A percentile compares a stretch with the other conserved stretches of the same genome.
Evolutionary conservation across 176 grass and related monocot genomes (phyloP).

Genomic region (Eremochloa ophiuroides): DNA sequence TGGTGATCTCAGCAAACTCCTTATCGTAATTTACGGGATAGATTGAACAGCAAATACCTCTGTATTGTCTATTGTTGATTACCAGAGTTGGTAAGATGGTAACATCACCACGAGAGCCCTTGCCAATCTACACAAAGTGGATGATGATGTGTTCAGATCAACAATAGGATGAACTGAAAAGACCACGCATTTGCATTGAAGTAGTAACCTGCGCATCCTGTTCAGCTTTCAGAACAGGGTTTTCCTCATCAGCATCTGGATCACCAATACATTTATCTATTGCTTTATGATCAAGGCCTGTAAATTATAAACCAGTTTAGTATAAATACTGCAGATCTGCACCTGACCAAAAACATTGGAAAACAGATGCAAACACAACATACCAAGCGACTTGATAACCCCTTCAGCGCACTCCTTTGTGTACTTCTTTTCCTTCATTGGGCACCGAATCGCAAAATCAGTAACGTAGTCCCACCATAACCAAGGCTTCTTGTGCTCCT

Average conservation of each 20-base stretch:
- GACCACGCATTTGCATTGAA: not conserved
- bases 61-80: slow-evolving; percentile 95
- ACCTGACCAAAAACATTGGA: not conserved
- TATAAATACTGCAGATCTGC: not conserved
- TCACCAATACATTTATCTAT: slow-evolving; percentile 86
- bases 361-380: slow-evolving; percentile 12
- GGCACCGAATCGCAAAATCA: slow-evolving; percentile 79
- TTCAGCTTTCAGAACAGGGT: slow-evolving; percentile 82
- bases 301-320: slow-evolving; percentile 11
- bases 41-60: slow-evolving; percentile 46
- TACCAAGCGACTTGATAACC: slow-evolving; percentile 87
- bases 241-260: slow-evolving; percentile 81
- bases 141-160: slow-evolving; percentile 5
- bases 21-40: not conserved
- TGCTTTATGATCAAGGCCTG: slow-evolving; percentile 73
- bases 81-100: slow-evolving; percentile 94
- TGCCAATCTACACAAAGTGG: slow-evolving; percentile 62
- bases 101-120: slow-evolving; percentile 82
- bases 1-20: not conserved
- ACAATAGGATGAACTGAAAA: slow-evolving; percentile 11
- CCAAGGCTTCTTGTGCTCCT: slow-evolving; percentile 73
- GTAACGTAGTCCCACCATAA: slow-evolving; percentile 96
- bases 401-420: slow-evolving; percentile 81
- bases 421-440: slow-evolving; percentile 90
- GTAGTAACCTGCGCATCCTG: slow-evolving; percentile 78